Evolutionary conservation across 78 protist species (phyloP), one percentile per base, ranked within the genome.

Genomic region (Guillardia theta): DNA sequence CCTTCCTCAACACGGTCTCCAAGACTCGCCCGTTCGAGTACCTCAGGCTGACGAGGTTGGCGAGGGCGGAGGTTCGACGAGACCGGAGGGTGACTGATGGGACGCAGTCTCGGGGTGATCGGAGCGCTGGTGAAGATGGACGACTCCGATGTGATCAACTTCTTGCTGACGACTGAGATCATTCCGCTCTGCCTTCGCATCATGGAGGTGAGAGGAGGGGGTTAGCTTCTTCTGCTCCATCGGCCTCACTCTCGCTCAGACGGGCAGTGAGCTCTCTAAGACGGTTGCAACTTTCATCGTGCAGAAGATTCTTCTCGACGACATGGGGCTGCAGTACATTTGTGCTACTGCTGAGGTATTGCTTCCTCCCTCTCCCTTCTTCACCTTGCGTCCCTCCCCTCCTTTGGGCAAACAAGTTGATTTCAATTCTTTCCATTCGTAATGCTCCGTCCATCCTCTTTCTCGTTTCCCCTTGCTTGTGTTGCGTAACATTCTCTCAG

Each of bases 241-340:
- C n/a, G n/a, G n/a, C n/a, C n/a, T n/a, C n/a, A n/a, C n/a, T n/a
- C n/a, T n/a, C n/a, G n/a, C n/a, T n/a, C n/a, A n/a, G 94, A 95
- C 95, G 24, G 99, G 99, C 37, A 90, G 95, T 30, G 99, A 99
- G 88, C 94, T 98, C 37, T 96, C 98, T 48, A 98, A 98, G 93
- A 99, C 99, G 4, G 99, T 99, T n/a, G 99, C 99, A 53, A 99
- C 99, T n/a, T 98, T 99, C 95, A 98, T 99, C 47, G 99, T 99
- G 27, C 99, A 98, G 96, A 99, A 99, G 96, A 99, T 99, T 36
- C 95, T 99, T 5, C 94, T 97, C 4, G 98, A 97, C 93, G 99
- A 98, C 18, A 48, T 22, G 44, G 93, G 93, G 45, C 64, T 88
- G 70, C 27, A 78, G 45, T 78, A 78, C 48, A 78, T 78, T 30